Conservation (phyloP, 257 asterid genomes). For the Parsonsia alboflavescens region DNA sequence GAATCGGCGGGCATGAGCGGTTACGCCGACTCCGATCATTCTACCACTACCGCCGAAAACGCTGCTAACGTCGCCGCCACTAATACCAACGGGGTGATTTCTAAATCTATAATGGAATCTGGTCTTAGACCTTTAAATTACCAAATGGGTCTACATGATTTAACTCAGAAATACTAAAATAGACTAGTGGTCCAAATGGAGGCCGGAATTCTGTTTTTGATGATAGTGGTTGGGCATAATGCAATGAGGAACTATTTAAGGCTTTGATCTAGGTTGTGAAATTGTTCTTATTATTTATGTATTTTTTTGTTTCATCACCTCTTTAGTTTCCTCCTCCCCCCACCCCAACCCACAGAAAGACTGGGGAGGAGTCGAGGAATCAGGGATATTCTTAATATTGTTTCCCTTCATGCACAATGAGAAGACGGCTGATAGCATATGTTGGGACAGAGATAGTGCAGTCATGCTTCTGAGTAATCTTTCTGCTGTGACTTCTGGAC, state of each 20-base stretch:
- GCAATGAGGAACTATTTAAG: constrained; percentile 46
- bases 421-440: too few species aligned
- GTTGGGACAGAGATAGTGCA: too few species aligned
- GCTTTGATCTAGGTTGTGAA: too few species aligned
- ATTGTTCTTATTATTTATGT: background rate
- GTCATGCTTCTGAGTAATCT: too few species aligned
- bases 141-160: constrained; percentile 16
- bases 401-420: background rate
- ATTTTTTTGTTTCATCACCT: background rate
- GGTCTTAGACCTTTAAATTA: constrained; percentile 24
- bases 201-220: constrained; percentile 21
- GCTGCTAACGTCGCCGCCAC: constrained; percentile 14
- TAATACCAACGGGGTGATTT: constrained; percentile 20
- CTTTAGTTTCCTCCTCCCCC: background rate
- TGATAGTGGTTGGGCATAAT: constrained; percentile 34
- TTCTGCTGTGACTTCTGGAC: background rate
- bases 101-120: constrained; percentile 28
- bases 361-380: background rate
- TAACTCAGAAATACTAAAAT: constrained; percentile 10
- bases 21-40: constrained; percentile 56
- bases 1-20: too few species aligned
- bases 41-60: constrained; percentile 6
- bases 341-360: too few species aligned
- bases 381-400: background rate
- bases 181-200: background rate